Percentiles rank a stretch among this genome's conserved stretches.
These are phyloP conservation scores for Geranium brycei DNA, from an alignment of 345 rosid species.

Conservation along the genomic window DNA sequence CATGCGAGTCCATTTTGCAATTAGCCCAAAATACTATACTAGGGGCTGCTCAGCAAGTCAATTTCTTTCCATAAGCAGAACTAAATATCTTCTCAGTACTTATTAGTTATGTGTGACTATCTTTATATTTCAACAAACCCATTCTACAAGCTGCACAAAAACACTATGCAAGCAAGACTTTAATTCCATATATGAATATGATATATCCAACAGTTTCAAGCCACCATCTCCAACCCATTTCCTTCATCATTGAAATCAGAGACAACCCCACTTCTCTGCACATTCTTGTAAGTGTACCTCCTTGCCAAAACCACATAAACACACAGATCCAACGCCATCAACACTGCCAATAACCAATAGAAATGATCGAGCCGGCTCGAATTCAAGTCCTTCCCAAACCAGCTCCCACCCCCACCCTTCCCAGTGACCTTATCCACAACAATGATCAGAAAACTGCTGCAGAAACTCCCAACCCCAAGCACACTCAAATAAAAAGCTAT, in stretches of 20 bases:
- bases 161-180: too few relatives aligned
- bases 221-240: constrained; percentile 3
- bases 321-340: constrained; percentile 21
- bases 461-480: constrained; percentile 36
- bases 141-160: neutral
- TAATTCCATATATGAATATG: too few relatives aligned
- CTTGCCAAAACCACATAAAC: constrained; percentile 21
- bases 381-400: constrained; percentile 52
- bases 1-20: too few relatives aligned
- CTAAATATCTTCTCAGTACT: too few relatives aligned
- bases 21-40: too few relatives aligned
- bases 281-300: constrained; percentile 31
- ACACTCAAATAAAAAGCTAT: constrained; percentile 46
- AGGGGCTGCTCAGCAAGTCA: too few relatives aligned
- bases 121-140: too few relatives aligned
- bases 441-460: constrained; percentile 33
- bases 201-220: constrained; percentile 4
- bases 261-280: constrained; percentile 13
- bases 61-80: too few relatives aligned
- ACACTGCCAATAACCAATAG: constrained; percentile 38
- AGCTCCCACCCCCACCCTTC: constrained; percentile 12
- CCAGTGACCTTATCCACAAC: constrained; percentile 22
- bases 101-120: too few relatives aligned
- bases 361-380: constrained; percentile 37
- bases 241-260: constrained; percentile 1